These are phyloP conservation scores for Ambrosiella xylebori DNA, from an alignment of 2,329 filamentous ascomycete species.

Conservation along the genomic window DNA sequence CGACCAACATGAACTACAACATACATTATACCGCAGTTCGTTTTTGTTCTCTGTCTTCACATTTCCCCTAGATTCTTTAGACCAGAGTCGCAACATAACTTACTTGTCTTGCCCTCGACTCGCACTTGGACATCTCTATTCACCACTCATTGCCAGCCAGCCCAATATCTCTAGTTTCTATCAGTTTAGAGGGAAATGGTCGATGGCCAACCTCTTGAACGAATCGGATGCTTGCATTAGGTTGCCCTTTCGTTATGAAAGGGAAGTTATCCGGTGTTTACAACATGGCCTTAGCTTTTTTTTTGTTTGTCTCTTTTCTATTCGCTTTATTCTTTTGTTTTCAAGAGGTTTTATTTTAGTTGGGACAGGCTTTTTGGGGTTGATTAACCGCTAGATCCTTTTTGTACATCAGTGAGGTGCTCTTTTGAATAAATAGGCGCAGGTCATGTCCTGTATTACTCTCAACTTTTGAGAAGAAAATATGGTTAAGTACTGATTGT, in stretches of 20 bases:
- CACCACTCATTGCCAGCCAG: background rate
- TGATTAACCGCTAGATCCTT: too few relatives aligned
- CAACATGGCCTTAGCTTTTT: constrained; percentile 3
- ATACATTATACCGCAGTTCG: background rate
- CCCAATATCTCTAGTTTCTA: background rate
- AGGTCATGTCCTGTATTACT: too few relatives aligned
- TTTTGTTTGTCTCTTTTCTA: background rate
- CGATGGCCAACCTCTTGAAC: constrained; percentile 2
- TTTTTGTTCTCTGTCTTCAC: background rate
- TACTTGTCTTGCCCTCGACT: background rate
- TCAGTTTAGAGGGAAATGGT: too few relatives aligned
- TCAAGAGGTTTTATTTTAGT: background rate
- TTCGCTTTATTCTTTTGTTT: background rate
- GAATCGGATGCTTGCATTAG: background rate
- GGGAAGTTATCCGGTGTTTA: constrained; percentile 6
- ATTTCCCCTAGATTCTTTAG: background rate
- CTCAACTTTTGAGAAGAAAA: too few relatives aligned
- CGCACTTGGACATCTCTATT: background rate
- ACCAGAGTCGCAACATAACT: constrained; percentile 6
- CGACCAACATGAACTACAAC: background rate
- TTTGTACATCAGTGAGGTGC: too few relatives aligned
- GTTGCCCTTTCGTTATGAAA: constrained; percentile 5
- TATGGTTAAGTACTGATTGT: too few relatives aligned
- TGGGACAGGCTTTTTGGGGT: background rate
- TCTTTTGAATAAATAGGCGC: too few relatives aligned